Evolutionary conservation across 2,329 filamentous ascomycete species (phyloP).

Genomic region (Scedosporium dehoogii): DNA sequence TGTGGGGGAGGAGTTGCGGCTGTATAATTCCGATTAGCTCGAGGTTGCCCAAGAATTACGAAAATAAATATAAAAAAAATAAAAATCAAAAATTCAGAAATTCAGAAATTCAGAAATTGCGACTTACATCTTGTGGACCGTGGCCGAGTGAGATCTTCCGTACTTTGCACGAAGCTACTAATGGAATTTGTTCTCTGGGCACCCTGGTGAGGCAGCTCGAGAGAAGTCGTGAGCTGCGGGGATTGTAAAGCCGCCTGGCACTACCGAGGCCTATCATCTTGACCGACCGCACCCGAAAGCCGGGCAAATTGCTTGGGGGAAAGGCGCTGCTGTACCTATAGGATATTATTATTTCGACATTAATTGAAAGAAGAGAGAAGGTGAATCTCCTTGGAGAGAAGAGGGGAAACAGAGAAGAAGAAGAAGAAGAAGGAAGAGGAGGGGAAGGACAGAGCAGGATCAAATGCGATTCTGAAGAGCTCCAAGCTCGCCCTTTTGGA

Average conservation of each 20-base stretch:
- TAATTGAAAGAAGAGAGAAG: background rate
- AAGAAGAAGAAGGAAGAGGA: background rate
- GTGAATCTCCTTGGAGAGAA: background rate
- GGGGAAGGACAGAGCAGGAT: background rate
- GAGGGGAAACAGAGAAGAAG: background rate
- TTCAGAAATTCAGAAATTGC: no score
- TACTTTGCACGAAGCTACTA: no score
- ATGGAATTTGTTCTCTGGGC: no score
- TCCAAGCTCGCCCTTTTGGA: no score
- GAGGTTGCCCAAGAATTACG: background rate
- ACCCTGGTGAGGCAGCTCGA: background rate
- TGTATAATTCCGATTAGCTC: slow-evolving; percentile 19
- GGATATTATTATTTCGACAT: background rate
- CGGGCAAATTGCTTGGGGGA: no score
- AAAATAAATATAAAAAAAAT: background rate
- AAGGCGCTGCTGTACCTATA: background rate
- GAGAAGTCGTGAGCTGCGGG: background rate
- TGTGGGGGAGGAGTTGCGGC: slow-evolving; percentile 57
- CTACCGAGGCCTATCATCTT: background rate
- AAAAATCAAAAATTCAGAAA: background rate
- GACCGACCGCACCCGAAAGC: background rate
- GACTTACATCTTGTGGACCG: background rate
- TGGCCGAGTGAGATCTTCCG: background rate
- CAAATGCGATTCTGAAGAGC: no score
- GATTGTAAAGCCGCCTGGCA: slow-evolving; percentile 2